phyloP scores from a whole-genome alignment of 2,329 filamentous ascomycete genomes.

The Mariannaea sp. region DNA sequence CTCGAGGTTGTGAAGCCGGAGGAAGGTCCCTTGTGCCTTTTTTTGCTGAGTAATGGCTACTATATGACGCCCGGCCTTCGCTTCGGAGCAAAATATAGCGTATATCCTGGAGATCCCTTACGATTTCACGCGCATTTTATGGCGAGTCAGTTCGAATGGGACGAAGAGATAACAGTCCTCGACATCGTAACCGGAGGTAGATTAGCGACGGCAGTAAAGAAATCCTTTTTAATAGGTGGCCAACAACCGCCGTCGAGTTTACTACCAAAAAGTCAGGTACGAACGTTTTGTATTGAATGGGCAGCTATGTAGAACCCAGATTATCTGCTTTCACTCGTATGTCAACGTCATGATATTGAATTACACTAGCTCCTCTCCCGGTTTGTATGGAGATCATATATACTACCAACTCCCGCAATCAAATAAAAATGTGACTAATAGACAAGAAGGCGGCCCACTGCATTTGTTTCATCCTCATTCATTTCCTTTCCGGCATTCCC shows the following conservation, averaged over 20 bases:
- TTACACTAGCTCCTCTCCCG: slow-evolving; percentile 7
- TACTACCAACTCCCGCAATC: slow-evolving; percentile 22
- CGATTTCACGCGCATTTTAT: slow-evolving; percentile 96
- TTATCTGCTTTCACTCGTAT: slow-evolving; percentile 16
- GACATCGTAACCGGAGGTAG: slow-evolving; percentile 86
- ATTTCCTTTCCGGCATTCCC: neutral
- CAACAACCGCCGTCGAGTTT: slow-evolving; percentile 48
- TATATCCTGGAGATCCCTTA: slow-evolving; percentile 93
- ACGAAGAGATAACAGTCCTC: slow-evolving; percentile 82
- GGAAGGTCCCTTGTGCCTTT: slow-evolving; percentile 69
- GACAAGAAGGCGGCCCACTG: slow-evolving; percentile 5
- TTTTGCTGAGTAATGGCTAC: slow-evolving; percentile 79
- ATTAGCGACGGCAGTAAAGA: slow-evolving; percentile 93
- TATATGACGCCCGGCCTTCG: slow-evolving; percentile 90
- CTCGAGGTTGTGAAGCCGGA: slow-evolving; percentile 23
- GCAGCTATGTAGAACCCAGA: slow-evolving; percentile 73
- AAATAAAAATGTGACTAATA: slow-evolving; percentile 9
- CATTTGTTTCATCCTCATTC: slow-evolving; percentile 8
- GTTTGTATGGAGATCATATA: slow-evolving; percentile 5
- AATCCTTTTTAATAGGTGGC: slow-evolving; percentile 87
- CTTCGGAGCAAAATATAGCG: slow-evolving; percentile 92
- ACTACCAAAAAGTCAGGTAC: slow-evolving; percentile 51
- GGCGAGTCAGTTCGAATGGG: slow-evolving; percentile 82
- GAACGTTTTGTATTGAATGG: slow-evolving; percentile 90
- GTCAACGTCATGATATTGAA: slow-evolving; percentile 9